Conservation (phyloP, 2,329 filamentous ascomycete genomes). For the Intubia oerlemansii region DNA sequence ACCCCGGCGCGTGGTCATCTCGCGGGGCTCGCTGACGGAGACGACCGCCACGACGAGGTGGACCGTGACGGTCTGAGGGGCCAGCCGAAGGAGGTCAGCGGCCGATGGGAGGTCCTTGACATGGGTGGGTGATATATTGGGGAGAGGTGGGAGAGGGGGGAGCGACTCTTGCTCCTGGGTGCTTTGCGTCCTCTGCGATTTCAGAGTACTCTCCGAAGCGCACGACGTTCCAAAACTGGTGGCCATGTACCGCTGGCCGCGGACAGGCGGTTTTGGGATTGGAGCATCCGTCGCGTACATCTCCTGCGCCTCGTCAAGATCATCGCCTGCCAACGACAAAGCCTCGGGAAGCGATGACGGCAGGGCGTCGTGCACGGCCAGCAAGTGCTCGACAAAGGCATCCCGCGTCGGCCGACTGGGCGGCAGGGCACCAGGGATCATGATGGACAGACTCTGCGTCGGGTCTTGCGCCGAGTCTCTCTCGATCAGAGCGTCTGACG, state of each 20-base stretch:
- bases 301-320: neutral
- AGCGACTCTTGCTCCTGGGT: no score
- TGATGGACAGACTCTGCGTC: no score
- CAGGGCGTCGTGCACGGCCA: constrained; percentile 46
- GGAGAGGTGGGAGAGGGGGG: neutral
- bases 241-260: neutral
- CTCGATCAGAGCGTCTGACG: no score
- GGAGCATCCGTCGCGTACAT: no score
- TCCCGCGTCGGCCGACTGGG: no score
- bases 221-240: neutral
- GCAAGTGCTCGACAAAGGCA: constrained; percentile 47
- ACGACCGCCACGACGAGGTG: constrained; percentile 68
- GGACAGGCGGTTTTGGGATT: no score
- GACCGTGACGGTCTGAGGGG: constrained; percentile 62
- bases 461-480: no score
- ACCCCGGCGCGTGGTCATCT: no score
- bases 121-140: neutral
- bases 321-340: neutral
- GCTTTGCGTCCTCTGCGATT: no score
- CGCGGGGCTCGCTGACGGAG: constrained; percentile 33
- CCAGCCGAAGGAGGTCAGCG: constrained; percentile 23
- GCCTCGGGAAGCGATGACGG: constrained; percentile 34
- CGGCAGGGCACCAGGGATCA: no score
- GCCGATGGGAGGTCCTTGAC: neutral
- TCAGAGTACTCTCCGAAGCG: neutral